phyloP scores from a whole-genome alignment of 176 grass and related monocot species.

The Ananas comosus region DNA sequence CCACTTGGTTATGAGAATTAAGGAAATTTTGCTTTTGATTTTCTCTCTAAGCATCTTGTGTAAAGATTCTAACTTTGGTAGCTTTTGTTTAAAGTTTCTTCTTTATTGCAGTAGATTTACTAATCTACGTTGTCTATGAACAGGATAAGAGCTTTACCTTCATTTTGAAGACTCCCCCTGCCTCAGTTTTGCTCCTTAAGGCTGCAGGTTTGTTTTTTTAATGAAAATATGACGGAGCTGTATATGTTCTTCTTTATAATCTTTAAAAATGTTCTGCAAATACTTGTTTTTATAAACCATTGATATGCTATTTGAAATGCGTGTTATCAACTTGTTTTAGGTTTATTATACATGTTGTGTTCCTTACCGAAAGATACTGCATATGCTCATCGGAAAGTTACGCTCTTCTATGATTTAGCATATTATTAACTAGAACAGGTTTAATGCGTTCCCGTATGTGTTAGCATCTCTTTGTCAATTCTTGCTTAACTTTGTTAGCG shows the following conservation, averaged over 20 bases:
- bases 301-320: not conserved
- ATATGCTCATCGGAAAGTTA: too few species aligned
- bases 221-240: not conserved
- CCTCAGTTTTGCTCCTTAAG: constrained; percentile 88
- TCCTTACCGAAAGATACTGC: not conserved
- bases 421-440: not conserved
- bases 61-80: not conserved
- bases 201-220: constrained; percentile 58
- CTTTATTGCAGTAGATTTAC: not conserved
- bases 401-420: too few species aligned
- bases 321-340: not conserved
- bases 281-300: not conserved
- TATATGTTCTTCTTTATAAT: not conserved
- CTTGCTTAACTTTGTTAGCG: not conserved
- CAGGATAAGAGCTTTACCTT: constrained; percentile 99
- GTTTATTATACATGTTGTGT: not conserved
- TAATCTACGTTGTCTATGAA: constrained; percentile 14
- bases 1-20: not conserved
- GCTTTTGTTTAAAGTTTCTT: not conserved
- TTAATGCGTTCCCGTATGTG: not conserved
- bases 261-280: not conserved
- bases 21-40: not conserved
- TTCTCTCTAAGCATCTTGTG: not conserved
- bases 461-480: not conserved
- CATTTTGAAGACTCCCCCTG: constrained; percentile 90